Evolutionary conservation across 768 basidiomycete species (phyloP), one percentile per base, ranked within the genome.

Genomic region (Auricularia sp.): DNA sequence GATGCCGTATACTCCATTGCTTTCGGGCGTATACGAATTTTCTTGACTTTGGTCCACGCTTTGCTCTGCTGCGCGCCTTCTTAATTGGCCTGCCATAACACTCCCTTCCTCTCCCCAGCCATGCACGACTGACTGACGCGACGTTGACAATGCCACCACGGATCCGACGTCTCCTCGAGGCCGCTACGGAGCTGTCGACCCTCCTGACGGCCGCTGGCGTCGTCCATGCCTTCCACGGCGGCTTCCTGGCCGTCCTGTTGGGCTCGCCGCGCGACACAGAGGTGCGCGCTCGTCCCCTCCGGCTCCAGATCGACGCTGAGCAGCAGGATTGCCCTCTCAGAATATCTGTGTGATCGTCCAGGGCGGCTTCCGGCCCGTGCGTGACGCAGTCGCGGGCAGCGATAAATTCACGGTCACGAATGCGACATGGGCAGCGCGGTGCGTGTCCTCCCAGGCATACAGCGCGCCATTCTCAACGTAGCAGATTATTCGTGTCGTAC

Each of bases 371-470:
- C 84, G 89, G 65, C 84, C 87, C 65, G 88, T 90, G 58, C 85
- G 91, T 65, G 88, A 92, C 68, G 90, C 91, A 13, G 72, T 90
- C 63, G 75, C 84, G 36, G 83, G 82, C 35, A 85, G 78, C 70
- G 81, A 84, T 39, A 82, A 87, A 70, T 83, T 91, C 69, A 82
- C 85, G 8, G 80, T 82, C 24, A 86, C 83, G 13, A 82, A 86
- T 69, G 90, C 91, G 0, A 86, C 91, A n/a, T 92, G 91, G 91
- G 90, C 86, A 64, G 90, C 91, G 70, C 83, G 92, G 90, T 90
- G 73, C 65, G 77, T 70, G 56, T 36, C 65, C 1, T 34, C 24
- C 68, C 64, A 45, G 24, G 33, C 45, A 29, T 64, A 39, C 51
- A 29, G n/a, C 16, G 42, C 11, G 61, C 35, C 63, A 65, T 61